phyloP scores from a whole-genome alignment of 73 alveolate genomes.

The Breviolum minutum region DNA sequence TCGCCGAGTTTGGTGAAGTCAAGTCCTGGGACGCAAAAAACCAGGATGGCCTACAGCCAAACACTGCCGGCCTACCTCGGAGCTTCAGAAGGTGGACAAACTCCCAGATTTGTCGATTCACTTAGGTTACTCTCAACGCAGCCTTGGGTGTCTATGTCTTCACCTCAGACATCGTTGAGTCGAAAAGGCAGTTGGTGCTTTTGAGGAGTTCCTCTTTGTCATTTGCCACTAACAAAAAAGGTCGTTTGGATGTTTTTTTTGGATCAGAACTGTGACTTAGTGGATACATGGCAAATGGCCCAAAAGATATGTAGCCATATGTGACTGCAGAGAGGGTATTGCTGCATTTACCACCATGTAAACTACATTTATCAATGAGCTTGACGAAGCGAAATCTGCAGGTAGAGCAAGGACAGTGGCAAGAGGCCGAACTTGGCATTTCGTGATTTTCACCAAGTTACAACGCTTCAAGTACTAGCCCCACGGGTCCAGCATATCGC shows the following conservation, averaged over 20 bases:
- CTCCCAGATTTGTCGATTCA: neutral
- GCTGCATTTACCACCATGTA: neutral
- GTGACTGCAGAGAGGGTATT: neutral
- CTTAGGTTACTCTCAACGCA: constrained; percentile 13
- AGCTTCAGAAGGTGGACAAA: neutral
- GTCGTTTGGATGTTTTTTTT: neutral
- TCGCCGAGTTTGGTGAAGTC: neutral
- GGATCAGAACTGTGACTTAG: neutral
- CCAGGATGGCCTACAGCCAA: constrained; percentile 9
- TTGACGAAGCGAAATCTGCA: neutral
- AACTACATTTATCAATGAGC: neutral
- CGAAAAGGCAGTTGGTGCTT: too few relatives aligned
- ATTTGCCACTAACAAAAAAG: neutral
- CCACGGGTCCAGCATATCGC: neutral
- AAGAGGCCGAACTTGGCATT: neutral
- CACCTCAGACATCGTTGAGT: neutral
- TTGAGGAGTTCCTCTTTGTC: neutral
- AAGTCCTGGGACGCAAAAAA: neutral
- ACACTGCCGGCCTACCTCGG: neutral
- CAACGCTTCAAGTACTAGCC: neutral
- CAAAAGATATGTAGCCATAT: too few relatives aligned
- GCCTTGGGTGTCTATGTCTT: neutral
- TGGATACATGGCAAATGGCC: neutral
- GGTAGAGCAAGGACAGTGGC: constrained; percentile 25
- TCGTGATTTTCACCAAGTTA: too few relatives aligned